Conservation (phyloP, 352 stramenopile species). For the Phytophthora vignae region DNA sequence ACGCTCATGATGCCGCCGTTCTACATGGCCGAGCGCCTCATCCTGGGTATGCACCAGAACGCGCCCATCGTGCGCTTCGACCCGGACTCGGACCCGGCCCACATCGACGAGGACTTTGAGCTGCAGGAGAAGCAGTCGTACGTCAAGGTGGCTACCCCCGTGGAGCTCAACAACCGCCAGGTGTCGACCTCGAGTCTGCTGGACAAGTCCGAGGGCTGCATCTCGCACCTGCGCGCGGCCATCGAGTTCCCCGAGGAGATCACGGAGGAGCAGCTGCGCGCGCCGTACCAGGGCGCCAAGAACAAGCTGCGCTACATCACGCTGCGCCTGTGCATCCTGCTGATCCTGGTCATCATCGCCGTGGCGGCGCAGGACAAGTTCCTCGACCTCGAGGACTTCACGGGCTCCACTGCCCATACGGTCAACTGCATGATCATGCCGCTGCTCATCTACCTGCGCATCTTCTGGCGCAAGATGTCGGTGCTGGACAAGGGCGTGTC, state of each 20-base stretch:
- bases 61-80: slow-evolving; percentile 27
- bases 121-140: slow-evolving; percentile 39
- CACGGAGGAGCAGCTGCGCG: slow-evolving; percentile 38
- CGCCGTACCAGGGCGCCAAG: slow-evolving; percentile 48
- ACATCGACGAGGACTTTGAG: slow-evolving; percentile 29
- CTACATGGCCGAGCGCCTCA: slow-evolving; percentile 37
- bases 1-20: slow-evolving; percentile 32
- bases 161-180: slow-evolving; percentile 23
- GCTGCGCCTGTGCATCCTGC: slow-evolving; percentile 45
- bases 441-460: slow-evolving; percentile 33
- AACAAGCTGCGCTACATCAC: slow-evolving; percentile 52
- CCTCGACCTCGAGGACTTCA: slow-evolving; percentile 46
- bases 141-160: slow-evolving; percentile 27
- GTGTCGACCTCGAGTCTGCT: slow-evolving; percentile 28
- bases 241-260: slow-evolving; percentile 36
- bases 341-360: slow-evolving; percentile 50
- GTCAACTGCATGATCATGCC: slow-evolving; percentile 41
- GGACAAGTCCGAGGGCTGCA: slow-evolving; percentile 31
- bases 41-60: slow-evolving; percentile 36
- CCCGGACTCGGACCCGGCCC: slow-evolving; percentile 16
- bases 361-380: slow-evolving; percentile 58
- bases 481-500: slow-evolving; percentile 54
- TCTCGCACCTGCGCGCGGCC: slow-evolving; percentile 24
- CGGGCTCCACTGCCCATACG: slow-evolving; percentile 30
- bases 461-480: slow-evolving; percentile 48